Evolutionary conservation across 2,329 filamentous ascomycete genomes (phyloP).

Genomic region (Botryotinia convoluta): DNA sequence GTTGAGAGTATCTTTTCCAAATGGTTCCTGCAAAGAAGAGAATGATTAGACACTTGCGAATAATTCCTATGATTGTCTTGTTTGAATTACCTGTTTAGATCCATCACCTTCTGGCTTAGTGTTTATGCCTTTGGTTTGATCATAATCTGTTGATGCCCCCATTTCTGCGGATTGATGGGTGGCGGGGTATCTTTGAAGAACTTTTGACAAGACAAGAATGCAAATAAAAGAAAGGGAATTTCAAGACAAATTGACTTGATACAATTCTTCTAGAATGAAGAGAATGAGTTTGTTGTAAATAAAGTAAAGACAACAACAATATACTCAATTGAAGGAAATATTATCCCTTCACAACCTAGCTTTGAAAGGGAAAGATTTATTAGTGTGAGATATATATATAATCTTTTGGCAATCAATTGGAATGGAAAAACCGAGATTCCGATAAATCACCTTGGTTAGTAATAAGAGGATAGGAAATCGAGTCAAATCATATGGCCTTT

Average conservation of each 20-base stretch:
- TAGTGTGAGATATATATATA: slow-evolving; percentile 1
- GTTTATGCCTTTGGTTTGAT: slow-evolving; percentile 30
- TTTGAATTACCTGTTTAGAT: slow-evolving; percentile 27
- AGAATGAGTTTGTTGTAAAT: neutral
- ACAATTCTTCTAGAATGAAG: neutral
- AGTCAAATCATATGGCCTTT: neutral
- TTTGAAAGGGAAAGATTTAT: slow-evolving; percentile 17
- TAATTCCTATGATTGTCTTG: slow-evolving; percentile 24
- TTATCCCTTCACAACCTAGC: slow-evolving; percentile 8
- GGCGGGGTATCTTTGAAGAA: slow-evolving; percentile 12
- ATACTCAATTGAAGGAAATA: slow-evolving; percentile 3
- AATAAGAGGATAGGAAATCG: neutral
- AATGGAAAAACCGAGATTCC: slow-evolving; percentile 9
- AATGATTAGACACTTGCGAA: slow-evolving; percentile 12
- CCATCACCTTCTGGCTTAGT: slow-evolving; percentile 32
- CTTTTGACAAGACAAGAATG: neutral
- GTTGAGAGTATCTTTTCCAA: slow-evolving; percentile 31
- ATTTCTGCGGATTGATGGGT: slow-evolving; percentile 23
- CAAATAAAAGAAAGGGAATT: neutral
- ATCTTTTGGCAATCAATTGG: slow-evolving; percentile 1
- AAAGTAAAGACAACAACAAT: neutral
- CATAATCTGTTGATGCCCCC: slow-evolving; percentile 31
- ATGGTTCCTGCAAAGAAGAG: slow-evolving; percentile 28
- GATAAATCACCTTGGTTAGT: slow-evolving; percentile 10
- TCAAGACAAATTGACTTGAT: slow-evolving; percentile 12